Percentiles rank a stretch among this genome's conserved stretches.
These are phyloP conservation scores for Plantago lanceolata DNA, from an alignment of 305 asterid genomes.

Conservation along the genomic window DNA sequence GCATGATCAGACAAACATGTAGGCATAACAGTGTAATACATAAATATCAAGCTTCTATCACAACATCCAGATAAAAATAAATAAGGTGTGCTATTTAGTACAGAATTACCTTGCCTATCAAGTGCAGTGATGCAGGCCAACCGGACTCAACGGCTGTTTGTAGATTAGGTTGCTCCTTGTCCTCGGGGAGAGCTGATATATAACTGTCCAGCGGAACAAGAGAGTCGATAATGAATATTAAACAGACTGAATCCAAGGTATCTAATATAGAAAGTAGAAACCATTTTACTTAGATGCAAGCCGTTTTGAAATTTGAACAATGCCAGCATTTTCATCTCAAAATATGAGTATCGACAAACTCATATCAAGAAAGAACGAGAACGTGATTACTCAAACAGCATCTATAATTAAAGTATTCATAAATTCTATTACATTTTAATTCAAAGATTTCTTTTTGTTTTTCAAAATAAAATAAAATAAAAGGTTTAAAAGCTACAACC, in stretches of 20 bases:
- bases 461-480: too few relatives aligned
- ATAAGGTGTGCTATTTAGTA: neutral
- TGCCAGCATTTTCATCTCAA: neutral
- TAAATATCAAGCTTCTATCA: conserved; percentile 2
- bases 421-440: too few relatives aligned
- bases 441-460: too few relatives aligned
- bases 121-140: conserved; percentile 97
- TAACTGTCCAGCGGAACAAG: conserved; percentile 48
- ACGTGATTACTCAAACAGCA: too few relatives aligned
- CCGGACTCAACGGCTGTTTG: conserved; percentile 66
- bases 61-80: conserved; percentile 11
- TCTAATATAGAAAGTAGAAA: conserved; percentile 12
- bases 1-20: too few relatives aligned
- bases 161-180: conserved; percentile 54
- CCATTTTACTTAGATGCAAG: neutral
- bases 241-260: conserved; percentile 11
- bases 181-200: conserved; percentile 80
- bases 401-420: neutral
- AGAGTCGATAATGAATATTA: conserved; percentile 18
- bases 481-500: neutral
- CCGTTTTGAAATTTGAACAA: neutral
- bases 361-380: too few relatives aligned
- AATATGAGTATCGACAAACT: neutral
- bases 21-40: too few relatives aligned
- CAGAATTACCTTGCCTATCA: conserved; percentile 81